Base-by-base conservation (phyloP, 2,329 filamentous ascomycete species). In the Calonectria fujianensis region DNA sequence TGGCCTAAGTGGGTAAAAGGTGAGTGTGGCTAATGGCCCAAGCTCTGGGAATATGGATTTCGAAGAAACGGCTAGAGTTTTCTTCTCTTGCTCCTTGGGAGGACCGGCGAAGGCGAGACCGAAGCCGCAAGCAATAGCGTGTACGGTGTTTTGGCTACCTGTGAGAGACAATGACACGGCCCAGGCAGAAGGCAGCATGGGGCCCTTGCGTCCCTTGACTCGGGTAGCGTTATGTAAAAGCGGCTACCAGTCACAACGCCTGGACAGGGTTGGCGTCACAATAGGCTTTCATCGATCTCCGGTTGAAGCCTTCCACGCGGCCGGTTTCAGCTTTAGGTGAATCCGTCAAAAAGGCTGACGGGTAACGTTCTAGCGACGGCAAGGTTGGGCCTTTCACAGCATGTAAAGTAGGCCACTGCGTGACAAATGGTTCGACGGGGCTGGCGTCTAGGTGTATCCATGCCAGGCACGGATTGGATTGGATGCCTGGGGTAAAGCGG, bases 241-340 rank as follows among this genome's bases (percentile, higher is more conserved):
- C 68, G 72, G 64, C 64, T 73, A 73, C 64, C 74, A 54, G 74
- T 72, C 68, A 68, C 68, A 68, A 75, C 35, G 70, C 24, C 64
- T 37, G 41, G 70, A 64, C 45, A 66, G 51, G 63, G 52, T 70
- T 45, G 59, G 68, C 61, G 32, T 73, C 59, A 57, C 31, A 13
- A 64, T 57, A 70, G 74, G 69, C 61, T 75, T 74, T 68, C 75
- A 70, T 72, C 75, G 75, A 78, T 72, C 72, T 77, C 72, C 74
- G 73, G 69, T 75, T 75, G 70, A 73, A 73, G 69, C 65, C 74
- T 74, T 75, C 72, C 64, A 74, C 72, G 63, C 74, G 74, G 69
- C 66, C 74, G 73, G 80, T 81, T 81, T 81, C 80, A 81, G 75
- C 54, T 80, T 81, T 80, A 80, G 80, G 80, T 79, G 78, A 81